Conservation (phyloP, 192 early-diverging fungal genomes). For the Phlyctochytrium planicorne region DNA sequence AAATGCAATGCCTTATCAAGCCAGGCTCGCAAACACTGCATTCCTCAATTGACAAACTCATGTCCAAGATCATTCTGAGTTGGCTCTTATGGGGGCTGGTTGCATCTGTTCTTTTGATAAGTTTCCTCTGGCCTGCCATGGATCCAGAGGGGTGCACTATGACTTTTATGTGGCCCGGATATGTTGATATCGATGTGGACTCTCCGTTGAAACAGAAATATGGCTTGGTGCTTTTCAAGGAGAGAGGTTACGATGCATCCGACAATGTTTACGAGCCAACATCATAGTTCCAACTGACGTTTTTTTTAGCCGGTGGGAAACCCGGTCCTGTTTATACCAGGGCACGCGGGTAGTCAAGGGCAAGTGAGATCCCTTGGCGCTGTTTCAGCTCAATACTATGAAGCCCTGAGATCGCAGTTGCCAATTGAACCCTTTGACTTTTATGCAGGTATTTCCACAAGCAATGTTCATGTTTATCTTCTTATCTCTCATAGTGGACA, state of each 20-base stretch:
- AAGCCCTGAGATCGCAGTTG: neutral
- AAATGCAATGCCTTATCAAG: no score
- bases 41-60: no score
- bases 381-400: constrained; percentile 55
- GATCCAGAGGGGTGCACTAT: constrained; percentile 17
- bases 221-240: constrained; percentile 12
- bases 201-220: constrained; percentile 17
- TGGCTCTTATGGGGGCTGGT: no score
- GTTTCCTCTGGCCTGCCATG: neutral
- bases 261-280: constrained; percentile 31
- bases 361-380: constrained; percentile 84
- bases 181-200: constrained; percentile 1
- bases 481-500: constrained; percentile 61
- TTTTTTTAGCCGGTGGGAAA: constrained; percentile 55
- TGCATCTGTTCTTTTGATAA: no score
- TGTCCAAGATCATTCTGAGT: no score
- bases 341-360: constrained; percentile 91
- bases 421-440: neutral
- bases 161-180: constrained; percentile 27
- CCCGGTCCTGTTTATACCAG: constrained; percentile 94
- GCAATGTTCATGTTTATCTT: neutral
- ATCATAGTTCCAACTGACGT: neutral
- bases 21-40: no score
- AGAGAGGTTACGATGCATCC: neutral
- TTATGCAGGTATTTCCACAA: neutral